Evolutionary conservation across 345 rosid species (phyloP).

Genomic region (Sapria himalayana): DNA sequence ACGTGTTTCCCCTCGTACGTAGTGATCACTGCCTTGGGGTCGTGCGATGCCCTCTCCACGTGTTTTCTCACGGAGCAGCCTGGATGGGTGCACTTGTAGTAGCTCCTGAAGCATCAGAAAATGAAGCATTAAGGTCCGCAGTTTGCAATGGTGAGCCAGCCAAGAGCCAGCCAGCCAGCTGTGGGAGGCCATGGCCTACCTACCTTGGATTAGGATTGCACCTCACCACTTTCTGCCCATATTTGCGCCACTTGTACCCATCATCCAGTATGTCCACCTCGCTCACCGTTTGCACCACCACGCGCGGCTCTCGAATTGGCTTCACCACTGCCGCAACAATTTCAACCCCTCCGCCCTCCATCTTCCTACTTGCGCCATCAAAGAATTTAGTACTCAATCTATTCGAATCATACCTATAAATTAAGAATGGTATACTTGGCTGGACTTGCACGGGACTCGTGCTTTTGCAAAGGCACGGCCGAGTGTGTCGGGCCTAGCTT

Average conservation of each 20-base stretch:
- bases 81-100: conserved; percentile 86
- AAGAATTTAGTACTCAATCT: no score
- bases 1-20: conserved; percentile 97
- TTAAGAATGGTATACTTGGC: no score
- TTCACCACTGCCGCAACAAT: conserved; percentile 78
- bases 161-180: neutral
- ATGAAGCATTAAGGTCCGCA: conserved; percentile 1
- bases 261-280: conserved; percentile 96
- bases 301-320: conserved; percentile 95
- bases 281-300: conserved; percentile 90
- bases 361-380: conserved; percentile 63
- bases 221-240: conserved; percentile 96
- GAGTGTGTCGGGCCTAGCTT: no score
- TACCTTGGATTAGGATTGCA: conserved; percentile 99
- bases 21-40: conserved; percentile 93
- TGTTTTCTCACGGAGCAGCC: conserved; percentile 95
- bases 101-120: conserved; percentile 38
- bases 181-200: no score
- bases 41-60: conserved; percentile 98
- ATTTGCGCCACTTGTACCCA: conserved; percentile 98
- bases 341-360: conserved; percentile 48
- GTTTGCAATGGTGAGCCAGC: conserved; percentile 4
- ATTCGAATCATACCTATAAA: no score
- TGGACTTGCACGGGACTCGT: no score
- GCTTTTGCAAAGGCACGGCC: no score